phyloP scores from a whole-genome alignment of 1,284 basidiomycete genomes.

The Tremellales sp. region DNA sequence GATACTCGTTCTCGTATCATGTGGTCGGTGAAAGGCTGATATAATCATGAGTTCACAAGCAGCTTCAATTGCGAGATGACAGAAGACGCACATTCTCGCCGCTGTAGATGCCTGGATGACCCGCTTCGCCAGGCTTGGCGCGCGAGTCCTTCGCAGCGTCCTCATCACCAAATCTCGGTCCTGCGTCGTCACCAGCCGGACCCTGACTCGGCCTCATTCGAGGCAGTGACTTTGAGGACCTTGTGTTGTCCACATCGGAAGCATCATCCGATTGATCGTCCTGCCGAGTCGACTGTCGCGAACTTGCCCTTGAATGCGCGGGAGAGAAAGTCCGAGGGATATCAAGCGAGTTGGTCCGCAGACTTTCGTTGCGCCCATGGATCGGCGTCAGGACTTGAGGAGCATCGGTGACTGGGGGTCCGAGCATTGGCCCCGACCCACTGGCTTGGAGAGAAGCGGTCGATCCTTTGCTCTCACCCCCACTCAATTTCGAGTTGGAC shows the following conservation, averaged over 20 bases:
- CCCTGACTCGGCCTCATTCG: neutral
- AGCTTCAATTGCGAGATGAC: conserved; percentile 19
- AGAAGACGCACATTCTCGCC: conserved; percentile 52
- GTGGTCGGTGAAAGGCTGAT: conserved; percentile 47
- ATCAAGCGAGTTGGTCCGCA: neutral
- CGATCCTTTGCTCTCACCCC: neutral
- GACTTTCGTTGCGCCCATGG: neutral
- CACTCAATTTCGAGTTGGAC: neutral
- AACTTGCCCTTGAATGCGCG: neutral
- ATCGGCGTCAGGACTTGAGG: neutral
- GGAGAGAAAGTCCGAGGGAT: neutral
- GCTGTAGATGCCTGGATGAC: conserved; percentile 61
- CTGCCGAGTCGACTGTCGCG: too few species aligned
- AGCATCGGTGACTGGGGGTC: too few species aligned
- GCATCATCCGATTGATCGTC: neutral
- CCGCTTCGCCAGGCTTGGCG: conserved; percentile 55
- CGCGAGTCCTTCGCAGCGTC: conserved; percentile 19
- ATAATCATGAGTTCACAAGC: neutral
- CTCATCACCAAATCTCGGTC: conserved; percentile 51
- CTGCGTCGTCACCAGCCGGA: conserved; percentile 51
- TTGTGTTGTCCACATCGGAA: neutral
- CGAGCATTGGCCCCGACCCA: too few species aligned
- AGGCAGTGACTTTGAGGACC: neutral
- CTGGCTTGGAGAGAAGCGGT: too few species aligned
- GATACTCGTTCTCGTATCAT: conserved; percentile 88